A percentile compares a stretch with the other conserved stretches of the same genome.
Evolutionary conservation across 2,329 filamentous ascomycete genomes (phyloP).

Genomic region (Penicillium polonicum): DNA sequence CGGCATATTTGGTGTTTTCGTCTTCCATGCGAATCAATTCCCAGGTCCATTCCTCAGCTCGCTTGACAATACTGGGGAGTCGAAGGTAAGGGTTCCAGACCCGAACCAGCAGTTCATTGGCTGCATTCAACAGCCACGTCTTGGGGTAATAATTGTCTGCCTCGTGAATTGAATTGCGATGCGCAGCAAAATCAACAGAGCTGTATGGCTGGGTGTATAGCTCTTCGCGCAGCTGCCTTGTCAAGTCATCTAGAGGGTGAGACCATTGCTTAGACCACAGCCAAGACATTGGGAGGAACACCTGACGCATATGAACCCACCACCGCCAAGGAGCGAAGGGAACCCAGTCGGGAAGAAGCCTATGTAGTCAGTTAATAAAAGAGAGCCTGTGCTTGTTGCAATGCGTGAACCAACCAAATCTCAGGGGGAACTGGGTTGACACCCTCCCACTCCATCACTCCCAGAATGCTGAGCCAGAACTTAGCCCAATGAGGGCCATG

Average conservation of each 20-base stretch:
- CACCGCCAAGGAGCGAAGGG: slow-evolving; percentile 89
- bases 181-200: slow-evolving; percentile 70
- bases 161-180: slow-evolving; percentile 78
- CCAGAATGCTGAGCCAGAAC: slow-evolving; percentile 85
- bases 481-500: slow-evolving; percentile 95
- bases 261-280: slow-evolving; percentile 81
- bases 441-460: slow-evolving; percentile 82
- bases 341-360: slow-evolving; percentile 82
- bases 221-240: slow-evolving; percentile 72
- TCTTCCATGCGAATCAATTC: slow-evolving; percentile 87
- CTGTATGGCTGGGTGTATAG: slow-evolving; percentile 77
- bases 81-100: slow-evolving; percentile 80
- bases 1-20: slow-evolving; percentile 82
- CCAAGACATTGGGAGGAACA: slow-evolving; percentile 91
- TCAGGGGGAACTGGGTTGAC: slow-evolving; percentile 94
- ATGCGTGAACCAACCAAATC: slow-evolving; percentile 62
- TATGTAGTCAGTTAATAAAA: slow-evolving; percentile 24
- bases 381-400: not conserved
- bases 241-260: slow-evolving; percentile 72
- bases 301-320: slow-evolving; percentile 98
- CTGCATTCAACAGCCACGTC: slow-evolving; percentile 72
- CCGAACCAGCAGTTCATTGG: slow-evolving; percentile 76
- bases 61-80: slow-evolving; percentile 61
- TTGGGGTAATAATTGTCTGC: slow-evolving; percentile 93
- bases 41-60: slow-evolving; percentile 78